Base-by-base conservation (phyloP, 768 basidiomycete species). In the Gloeostereum incarnatum region DNA sequence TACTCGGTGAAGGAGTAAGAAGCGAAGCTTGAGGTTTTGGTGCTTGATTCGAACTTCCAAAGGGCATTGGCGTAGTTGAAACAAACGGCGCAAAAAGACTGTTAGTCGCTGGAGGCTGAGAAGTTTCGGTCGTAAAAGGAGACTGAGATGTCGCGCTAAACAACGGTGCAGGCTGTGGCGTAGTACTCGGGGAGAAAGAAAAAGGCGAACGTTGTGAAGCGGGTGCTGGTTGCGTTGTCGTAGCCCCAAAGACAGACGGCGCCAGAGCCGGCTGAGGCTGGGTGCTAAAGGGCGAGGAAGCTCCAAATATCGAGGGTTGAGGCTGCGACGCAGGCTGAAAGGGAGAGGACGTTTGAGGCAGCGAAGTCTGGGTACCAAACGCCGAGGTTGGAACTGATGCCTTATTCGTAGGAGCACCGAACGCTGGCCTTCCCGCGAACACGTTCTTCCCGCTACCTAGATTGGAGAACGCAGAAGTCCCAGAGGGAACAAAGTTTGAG, bases 201-300 rank as follows among this genome's bases (percentile, higher is more conserved):
- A 36, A 48, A 6, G 52, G 44, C 5, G 43, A 13, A n/a, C 42
- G 38, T 6, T 44, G 18, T 13, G 39, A 16, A 17, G 48, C 30
- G 14, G 47, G 37, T 34, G 53, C 43, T 3, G 51, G 37, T 10
- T 38, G 31, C 21, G 49, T 52, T 9, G 49, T n/a, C 31, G 51
- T 46, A 5, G 43, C 44, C 14, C 60, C 62, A 40, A 69, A 69
- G 9, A 62, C 55, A 11, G 64, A 60, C 2, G 53, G 39, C 13
- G 47, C 50, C 5, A 4, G 29, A 13, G 29, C 17, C 5, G 13
- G 29, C 29, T 30, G 29, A 30, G 29, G 29, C 17, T 30, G 29
- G 29, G 29, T 13, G 3, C 13, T 17, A 30, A 17, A 13, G 29
- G 2, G 5, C 5, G 29, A 3, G 13, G n/a, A n/a, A n/a, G n/a